phyloP scores from a whole-genome alignment of 345 rosid genomes.

The Carallia pectinifolia region DNA sequence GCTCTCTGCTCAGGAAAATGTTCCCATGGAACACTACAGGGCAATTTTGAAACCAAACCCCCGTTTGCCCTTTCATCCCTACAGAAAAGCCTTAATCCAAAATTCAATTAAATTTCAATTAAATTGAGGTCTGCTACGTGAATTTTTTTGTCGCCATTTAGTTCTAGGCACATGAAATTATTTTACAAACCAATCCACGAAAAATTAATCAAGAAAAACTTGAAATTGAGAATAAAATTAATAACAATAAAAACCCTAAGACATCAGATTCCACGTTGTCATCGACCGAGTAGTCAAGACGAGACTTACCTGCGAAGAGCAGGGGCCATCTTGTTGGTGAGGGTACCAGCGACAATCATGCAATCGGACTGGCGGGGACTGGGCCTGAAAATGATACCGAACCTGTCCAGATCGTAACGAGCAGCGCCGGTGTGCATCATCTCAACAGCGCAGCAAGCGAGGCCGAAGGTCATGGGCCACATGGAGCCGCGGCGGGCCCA shows the following conservation, averaged over 20 bases:
- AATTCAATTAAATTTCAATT: no score
- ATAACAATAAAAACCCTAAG: constrained; percentile 8
- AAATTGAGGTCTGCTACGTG: no score
- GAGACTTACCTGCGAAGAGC: constrained; percentile 66
- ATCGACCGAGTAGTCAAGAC: no score
- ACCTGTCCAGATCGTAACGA: constrained; percentile 94
- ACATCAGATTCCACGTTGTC: not conserved
- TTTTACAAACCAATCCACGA: no score
- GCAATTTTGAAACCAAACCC: no score
- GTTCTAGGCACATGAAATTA: no score
- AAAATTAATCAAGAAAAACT: no score
- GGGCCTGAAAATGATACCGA: constrained; percentile 92
- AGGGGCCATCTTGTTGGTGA: constrained; percentile 99
- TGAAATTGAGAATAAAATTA: not conserved
- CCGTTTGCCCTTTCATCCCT: no score
- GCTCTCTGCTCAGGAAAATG: no score
- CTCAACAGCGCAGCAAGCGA: constrained; percentile 98
- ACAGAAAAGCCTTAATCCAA: no score
- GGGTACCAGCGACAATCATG: constrained; percentile 99
- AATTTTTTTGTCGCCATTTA: no score
- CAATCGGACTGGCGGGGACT: constrained; percentile 98
- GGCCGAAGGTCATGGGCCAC: constrained; percentile 99
- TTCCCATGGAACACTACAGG: no score
- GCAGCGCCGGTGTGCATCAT: constrained; percentile 99
- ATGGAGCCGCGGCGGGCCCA: constrained; percentile 96